These are phyloP conservation scores for Porcisia deanei DNA, from an alignment of 208 protist species.

Conservation along the genomic window DNA sequence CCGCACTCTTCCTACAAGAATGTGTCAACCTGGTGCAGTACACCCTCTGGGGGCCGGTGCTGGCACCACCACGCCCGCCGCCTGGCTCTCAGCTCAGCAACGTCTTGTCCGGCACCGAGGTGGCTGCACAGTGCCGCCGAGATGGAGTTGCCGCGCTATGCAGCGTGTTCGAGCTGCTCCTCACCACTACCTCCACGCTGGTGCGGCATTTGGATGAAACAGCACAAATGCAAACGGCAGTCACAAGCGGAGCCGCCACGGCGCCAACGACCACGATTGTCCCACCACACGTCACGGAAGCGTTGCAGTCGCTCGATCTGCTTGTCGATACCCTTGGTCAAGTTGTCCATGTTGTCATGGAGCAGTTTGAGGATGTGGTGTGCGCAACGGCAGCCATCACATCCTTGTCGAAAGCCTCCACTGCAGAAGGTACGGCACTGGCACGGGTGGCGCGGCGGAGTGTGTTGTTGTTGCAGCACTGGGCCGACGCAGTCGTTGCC, in stretches of 20 bases:
- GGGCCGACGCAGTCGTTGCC: constrained; percentile 24
- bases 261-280: constrained; percentile 5
- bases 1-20: constrained; percentile 44
- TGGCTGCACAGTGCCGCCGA: constrained; percentile 21
- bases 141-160: constrained; percentile 43
- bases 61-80: background rate
- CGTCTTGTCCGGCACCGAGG: background rate
- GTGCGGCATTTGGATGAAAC: constrained; percentile 18
- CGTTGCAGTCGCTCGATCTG: constrained; percentile 43
- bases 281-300: constrained; percentile 27
- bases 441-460: constrained; percentile 44
- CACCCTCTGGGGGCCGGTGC: constrained; percentile 35
- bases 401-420: constrained; percentile 40
- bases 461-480: constrained; percentile 47
- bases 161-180: constrained; percentile 32
- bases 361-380: constrained; percentile 34
- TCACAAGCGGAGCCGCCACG: background rate
- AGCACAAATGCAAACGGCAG: background rate
- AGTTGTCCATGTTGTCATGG: constrained; percentile 42
- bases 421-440: constrained; percentile 40
- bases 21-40: constrained; percentile 36
- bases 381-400: constrained; percentile 44
- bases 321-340: constrained; percentile 45
- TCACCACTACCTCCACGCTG: constrained; percentile 31
- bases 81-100: background rate